These are phyloP conservation scores for Tetrapisispora taiwanensis DNA, from an alignment of 805 yeast species.

Conservation along the genomic window DNA sequence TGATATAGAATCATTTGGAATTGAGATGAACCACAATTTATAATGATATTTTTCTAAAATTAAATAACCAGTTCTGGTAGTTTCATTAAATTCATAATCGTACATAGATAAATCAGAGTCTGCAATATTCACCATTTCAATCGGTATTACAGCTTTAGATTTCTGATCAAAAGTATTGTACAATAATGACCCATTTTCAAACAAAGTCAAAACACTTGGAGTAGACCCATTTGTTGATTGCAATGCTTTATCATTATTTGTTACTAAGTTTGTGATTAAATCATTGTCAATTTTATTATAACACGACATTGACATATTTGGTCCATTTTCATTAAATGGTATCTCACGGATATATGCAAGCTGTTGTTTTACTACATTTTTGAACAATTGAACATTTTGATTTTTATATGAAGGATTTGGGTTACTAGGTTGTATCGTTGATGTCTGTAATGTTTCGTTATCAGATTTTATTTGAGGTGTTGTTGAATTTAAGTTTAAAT, in stretches of 20 bases:
- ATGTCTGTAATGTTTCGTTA: neutral
- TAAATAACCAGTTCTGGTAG: slow-evolving; percentile 46
- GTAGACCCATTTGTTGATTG: slow-evolving; percentile 1
- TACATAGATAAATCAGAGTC: slow-evolving; percentile 59
- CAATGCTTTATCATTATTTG: slow-evolving; percentile 9
- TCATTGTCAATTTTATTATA: slow-evolving; percentile 21
- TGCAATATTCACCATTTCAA: slow-evolving; percentile 19
- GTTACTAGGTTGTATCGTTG: too few relatives aligned
- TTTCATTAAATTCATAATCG: slow-evolving; percentile 67
- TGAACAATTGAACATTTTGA: neutral
- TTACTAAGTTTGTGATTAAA: slow-evolving; percentile 16
- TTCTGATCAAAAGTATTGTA: slow-evolving; percentile 5
- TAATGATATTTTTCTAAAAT: slow-evolving; percentile 51
- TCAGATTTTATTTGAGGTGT: too few relatives aligned
- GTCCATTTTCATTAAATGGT: slow-evolving; percentile 17
- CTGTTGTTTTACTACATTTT: slow-evolving; percentile 19
- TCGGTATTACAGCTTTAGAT: neutral
- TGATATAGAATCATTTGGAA: slow-evolving; percentile 24
- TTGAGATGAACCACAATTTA: slow-evolving; percentile 48
- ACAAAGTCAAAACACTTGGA: slow-evolving; percentile 14
- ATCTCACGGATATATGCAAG: slow-evolving; percentile 20
- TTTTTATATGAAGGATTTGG: neutral
- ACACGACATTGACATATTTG: slow-evolving; percentile 17
- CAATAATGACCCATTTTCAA: slow-evolving; percentile 13
- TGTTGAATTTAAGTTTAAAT: too few relatives aligned